Conservation (phyloP, 2,329 filamentous ascomycete species). For the Scedosporium dehoogii region DNA sequence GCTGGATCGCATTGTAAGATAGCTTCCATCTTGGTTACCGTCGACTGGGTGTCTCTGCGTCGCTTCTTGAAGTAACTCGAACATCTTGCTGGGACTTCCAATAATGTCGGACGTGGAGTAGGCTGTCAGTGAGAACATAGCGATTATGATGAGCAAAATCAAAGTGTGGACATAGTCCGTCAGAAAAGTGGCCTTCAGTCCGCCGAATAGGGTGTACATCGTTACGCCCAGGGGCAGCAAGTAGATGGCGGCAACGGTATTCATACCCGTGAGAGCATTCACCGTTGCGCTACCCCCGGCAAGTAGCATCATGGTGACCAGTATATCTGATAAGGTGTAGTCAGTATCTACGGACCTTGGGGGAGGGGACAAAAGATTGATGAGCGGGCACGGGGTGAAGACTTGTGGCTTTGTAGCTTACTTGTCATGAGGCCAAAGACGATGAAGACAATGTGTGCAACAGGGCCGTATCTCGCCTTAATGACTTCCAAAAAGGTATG, state of each 20-base stretch:
- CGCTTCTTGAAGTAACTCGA: conserved; percentile 64
- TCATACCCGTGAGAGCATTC: conserved; percentile 29
- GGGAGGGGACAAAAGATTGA: not conserved
- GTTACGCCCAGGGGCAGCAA: conserved; percentile 61
- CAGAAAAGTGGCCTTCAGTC: conserved; percentile 79
- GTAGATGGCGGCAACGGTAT: conserved; percentile 72
- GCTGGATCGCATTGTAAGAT: conserved; percentile 74
- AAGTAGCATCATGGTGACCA: conserved; percentile 82
- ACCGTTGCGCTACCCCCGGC: conserved; percentile 63
- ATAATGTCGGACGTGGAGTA: conserved; percentile 65
- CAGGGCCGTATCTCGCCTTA: conserved; percentile 63
- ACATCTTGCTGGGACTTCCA: conserved; percentile 68
- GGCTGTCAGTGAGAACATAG: conserved; percentile 73
- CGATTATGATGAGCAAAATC: conserved; percentile 74
- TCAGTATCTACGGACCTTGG: not conserved
- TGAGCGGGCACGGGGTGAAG: not conserved
- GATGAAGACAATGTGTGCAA: conserved; percentile 69
- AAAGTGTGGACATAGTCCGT: conserved; percentile 84
- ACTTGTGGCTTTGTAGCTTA: not conserved
- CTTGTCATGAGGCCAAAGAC: conserved; percentile 72
- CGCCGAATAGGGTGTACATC: conserved; percentile 66
- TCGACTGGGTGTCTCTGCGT: conserved; percentile 61
- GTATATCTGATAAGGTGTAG: conserved; percentile 38
- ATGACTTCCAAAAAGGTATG: conserved; percentile 81
- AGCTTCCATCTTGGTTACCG: conserved; percentile 72